Percentiles rank a stretch among this genome's conserved stretches.
Conservation (phyloP, 768 basidiomycete species). For the Rossbeevera mucosa region DNA sequence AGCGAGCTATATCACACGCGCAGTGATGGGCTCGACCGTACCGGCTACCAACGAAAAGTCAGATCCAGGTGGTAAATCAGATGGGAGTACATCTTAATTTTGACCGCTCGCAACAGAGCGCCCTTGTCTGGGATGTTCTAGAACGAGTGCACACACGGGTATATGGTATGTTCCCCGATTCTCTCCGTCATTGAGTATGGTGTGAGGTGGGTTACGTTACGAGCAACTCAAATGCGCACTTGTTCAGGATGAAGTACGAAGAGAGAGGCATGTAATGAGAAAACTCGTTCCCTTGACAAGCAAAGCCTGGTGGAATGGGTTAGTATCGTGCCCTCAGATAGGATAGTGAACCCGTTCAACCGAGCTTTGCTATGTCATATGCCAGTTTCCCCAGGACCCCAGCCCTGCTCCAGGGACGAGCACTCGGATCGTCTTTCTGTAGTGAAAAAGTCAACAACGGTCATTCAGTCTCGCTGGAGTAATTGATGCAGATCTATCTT, state of each 20-base stretch:
- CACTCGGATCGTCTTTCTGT: conserved; percentile 57
- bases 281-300: conserved; percentile 94
- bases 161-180: conserved; percentile 68
- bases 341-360: conserved; percentile 36
- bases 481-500: conserved; percentile 41
- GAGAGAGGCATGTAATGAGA: conserved; percentile 92
- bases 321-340: not conserved
- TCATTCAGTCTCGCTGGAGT: not conserved
- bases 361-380: conserved; percentile 80
- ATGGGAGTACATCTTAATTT: conserved; percentile 79
- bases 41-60: conserved; percentile 88
- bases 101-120: conserved; percentile 61
- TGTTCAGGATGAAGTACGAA: conserved; percentile 85
- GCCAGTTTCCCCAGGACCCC: conserved; percentile 82
- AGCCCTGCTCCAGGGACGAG: conserved; percentile 90
- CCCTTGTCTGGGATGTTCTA: conserved; percentile 65
- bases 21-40: conserved; percentile 24
- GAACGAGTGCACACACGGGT: conserved; percentile 90
- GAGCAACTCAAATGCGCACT: conserved; percentile 39
- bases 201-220: not conserved
- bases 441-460: not conserved
- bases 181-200: conserved; percentile 50
- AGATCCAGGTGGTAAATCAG: conserved; percentile 56
- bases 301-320: conserved; percentile 54
- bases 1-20: not conserved